These are phyloP conservation scores for Cyberlindnera misumaiensis DNA, from an alignment of 805 yeast species.

Conservation along the genomic window DNA sequence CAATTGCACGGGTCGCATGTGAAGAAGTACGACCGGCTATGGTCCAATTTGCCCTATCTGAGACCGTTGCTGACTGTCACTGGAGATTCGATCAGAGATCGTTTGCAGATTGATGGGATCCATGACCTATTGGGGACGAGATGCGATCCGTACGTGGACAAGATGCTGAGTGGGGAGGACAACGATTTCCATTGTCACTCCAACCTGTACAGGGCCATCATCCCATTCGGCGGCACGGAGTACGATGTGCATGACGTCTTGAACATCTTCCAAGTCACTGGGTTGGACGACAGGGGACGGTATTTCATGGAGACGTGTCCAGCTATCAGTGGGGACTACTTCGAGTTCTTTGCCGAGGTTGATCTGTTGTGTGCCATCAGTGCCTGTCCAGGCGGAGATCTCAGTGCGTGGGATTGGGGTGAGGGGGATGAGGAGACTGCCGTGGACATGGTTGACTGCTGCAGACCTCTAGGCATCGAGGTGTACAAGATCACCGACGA, in stretches of 20 bases:
- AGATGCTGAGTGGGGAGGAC: constrained; percentile 55
- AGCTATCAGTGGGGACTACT: constrained; percentile 50
- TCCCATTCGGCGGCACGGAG: constrained; percentile 56
- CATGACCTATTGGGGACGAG: constrained; percentile 65
- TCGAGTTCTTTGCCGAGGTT: constrained; percentile 61
- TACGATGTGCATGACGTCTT: constrained; percentile 63
- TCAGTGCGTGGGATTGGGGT: constrained; percentile 68
- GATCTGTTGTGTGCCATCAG: constrained; percentile 58
- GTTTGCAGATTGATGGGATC: constrained; percentile 55
- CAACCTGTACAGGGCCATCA: constrained; percentile 50
- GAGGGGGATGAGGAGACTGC: constrained; percentile 40
- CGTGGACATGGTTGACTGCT: constrained; percentile 51
- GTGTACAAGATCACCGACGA: constrained; percentile 48
- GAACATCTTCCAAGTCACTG: constrained; percentile 65
- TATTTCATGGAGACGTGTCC: constrained; percentile 70
- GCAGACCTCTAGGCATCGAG: constrained; percentile 58
- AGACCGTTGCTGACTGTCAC: constrained; percentile 60
- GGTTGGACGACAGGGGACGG: constrained; percentile 56
- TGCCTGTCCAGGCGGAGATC: constrained; percentile 68
- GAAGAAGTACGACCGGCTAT: constrained; percentile 51
- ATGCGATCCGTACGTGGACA: constrained; percentile 65
- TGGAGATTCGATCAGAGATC: constrained; percentile 51
- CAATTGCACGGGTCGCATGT: constrained; percentile 61
- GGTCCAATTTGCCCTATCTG: constrained; percentile 62
- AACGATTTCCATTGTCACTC: constrained; percentile 65